Conservation (phyloP, 805 yeast genomes). For the Monosporozyma servazzii region DNA sequence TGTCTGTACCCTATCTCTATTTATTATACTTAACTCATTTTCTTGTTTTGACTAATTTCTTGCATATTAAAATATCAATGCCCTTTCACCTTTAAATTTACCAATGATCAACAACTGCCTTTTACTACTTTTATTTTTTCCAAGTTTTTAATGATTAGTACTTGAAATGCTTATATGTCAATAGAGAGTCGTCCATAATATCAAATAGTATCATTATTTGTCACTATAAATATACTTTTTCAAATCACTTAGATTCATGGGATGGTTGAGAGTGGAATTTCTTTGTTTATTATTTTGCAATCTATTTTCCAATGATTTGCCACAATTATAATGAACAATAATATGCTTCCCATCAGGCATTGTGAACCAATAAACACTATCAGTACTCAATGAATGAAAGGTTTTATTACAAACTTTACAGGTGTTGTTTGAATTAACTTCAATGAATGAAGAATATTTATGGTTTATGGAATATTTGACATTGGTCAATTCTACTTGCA, state of each 20-base stretch:
- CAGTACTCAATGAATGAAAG: constrained; percentile 14
- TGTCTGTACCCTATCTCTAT: not conserved
- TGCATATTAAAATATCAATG: not conserved
- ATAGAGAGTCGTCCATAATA: not conserved
- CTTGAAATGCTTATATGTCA: not conserved
- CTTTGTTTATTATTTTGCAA: constrained; percentile 6
- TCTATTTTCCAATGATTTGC: constrained; percentile 15
- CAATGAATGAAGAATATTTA: constrained; percentile 30
- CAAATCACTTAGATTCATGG: not conserved
- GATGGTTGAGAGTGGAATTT: constrained; percentile 4
- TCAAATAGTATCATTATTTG: not conserved
- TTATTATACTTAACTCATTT: not conserved
- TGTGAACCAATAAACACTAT: constrained; percentile 13
- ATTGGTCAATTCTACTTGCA: constrained; percentile 45
- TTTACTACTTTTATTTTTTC: not conserved
- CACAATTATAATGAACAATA: constrained; percentile 23
- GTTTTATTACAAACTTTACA: constrained; percentile 52
- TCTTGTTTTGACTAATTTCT: not conserved
- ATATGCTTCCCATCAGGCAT: constrained; percentile 10
- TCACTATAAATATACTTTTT: not conserved
- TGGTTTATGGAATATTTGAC: constrained; percentile 36
- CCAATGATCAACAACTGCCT: not conserved
- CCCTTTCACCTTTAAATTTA: too few species aligned
- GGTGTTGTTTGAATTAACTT: constrained; percentile 35
- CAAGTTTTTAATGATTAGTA: not conserved